Evolutionary conservation across 139 green algal genomes (phyloP), one percentile per base, ranked within the genome.

Genomic region (Coccomyxa sp.): DNA sequence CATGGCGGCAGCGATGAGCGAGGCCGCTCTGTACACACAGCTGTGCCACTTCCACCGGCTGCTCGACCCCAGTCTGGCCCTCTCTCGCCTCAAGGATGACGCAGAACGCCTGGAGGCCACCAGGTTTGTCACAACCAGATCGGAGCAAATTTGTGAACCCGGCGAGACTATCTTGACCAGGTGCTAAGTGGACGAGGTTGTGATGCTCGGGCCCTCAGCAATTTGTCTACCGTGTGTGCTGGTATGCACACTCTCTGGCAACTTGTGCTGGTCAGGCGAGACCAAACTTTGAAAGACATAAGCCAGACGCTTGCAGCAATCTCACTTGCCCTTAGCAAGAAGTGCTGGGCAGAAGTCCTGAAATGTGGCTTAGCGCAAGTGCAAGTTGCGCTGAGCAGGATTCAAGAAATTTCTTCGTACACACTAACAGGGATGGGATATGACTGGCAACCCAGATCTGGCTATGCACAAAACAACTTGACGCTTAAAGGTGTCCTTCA

Each of bases 21-120:
- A 95, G 82, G 87, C 85, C 58, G 80, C 86, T 57, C 87, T 96
- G 60, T 95, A 95, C 86, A 93, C 86, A 7, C 91, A 96, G 88
- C 88, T 95, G 67, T 86, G 82, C 13, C 87, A 92, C 77, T 89
- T 85, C 60, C 71, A 89, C 45, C 92, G 93, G 21, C 84, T 94
- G 87, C 87, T 96, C 67, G 88, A 93, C 81, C 82, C 87, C 9
- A 81, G 88, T 17, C 79, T 79, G 21, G 88, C 91, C 58, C n/a
- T 92, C 68, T 80, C 85, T 75, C 77, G 82, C 10, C 83, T 86
- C n/a, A 82, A 45, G 58, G 75, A 87, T 28, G 82, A 89, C 45
- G 82, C 74, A 18, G 67, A 81, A 80, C 27, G 60, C 38, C 38
- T 51, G 38, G 38, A 51, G 7, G 38, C 38, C 38, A 51, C 28